These are phyloP conservation scores for Deakozyma indianensis DNA, from an alignment of 805 yeast genomes.

Conservation along the genomic window DNA sequence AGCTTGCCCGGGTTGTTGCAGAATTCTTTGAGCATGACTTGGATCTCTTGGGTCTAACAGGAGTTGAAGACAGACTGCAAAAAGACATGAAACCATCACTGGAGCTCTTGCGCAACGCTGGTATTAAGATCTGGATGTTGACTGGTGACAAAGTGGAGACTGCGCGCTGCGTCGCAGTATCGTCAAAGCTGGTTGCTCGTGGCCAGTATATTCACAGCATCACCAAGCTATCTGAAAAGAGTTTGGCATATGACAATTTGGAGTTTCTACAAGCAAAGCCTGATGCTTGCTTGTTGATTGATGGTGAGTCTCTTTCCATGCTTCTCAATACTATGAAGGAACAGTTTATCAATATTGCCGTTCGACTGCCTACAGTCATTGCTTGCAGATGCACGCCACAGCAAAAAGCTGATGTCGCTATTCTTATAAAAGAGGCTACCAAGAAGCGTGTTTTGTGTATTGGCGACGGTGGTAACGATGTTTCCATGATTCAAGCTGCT, in stretches of 20 bases:
- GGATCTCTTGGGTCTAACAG: constrained; percentile 83
- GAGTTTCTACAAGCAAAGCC: constrained; percentile 53
- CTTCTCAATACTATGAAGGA: constrained; percentile 47
- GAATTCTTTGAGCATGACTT: constrained; percentile 67
- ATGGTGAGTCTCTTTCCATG: constrained; percentile 77
- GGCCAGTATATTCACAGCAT: constrained; percentile 89
- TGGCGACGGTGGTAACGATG: constrained; percentile 99
- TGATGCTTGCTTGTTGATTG: constrained; percentile 70
- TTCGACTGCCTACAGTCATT: constrained; percentile 80
- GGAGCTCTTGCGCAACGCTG: constrained; percentile 88
- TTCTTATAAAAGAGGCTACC: constrained; percentile 60
- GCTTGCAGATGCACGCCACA: constrained; percentile 99
- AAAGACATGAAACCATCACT: constrained; percentile 82
- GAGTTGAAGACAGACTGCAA: constrained; percentile 94
- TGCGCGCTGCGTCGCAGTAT: constrained; percentile 93
- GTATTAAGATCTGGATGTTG: constrained; percentile 96
- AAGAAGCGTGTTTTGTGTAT: constrained; percentile 91
- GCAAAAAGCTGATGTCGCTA: constrained; percentile 92
- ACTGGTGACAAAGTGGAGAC: constrained; percentile 99
- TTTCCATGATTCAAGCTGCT: constrained; percentile 96
- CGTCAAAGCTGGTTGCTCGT: constrained; percentile 80
- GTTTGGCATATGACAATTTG: constrained; percentile 60
- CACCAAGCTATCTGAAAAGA: constrained; percentile 43
- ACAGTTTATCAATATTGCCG: constrained; percentile 67
- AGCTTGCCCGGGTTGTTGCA: constrained; percentile 53